Conservation (phyloP, 371 early-diverging fungal genomes). For the Saksenaea oblongispora region DNA sequence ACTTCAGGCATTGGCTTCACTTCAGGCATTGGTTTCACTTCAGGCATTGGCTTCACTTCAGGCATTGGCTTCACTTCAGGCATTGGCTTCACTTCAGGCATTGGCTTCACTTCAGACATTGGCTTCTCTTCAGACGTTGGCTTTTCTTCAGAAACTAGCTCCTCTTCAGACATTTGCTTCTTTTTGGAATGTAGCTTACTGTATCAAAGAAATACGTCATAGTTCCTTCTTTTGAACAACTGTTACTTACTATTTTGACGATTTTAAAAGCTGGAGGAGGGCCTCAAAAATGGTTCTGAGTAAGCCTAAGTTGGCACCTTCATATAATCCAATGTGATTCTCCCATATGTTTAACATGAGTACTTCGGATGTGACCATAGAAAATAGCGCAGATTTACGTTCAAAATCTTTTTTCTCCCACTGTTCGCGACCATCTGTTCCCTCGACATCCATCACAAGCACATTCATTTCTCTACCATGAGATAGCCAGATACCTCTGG, state of each 20-base stretch:
- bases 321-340: slow-evolving; percentile 95
- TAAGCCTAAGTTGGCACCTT: slow-evolving; percentile 98
- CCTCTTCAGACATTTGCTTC: no score
- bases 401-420: slow-evolving; percentile 99
- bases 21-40: no score
- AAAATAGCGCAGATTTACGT: slow-evolving; percentile 95
- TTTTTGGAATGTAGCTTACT: no score
- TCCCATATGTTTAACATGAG: slow-evolving; percentile 98
- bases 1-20: no score
- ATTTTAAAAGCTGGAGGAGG: slow-evolving; percentile 93
- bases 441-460: slow-evolving; percentile 97
- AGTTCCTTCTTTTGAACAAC: slow-evolving; percentile 25
- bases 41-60: no score
- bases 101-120: no score
- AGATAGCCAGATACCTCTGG: slow-evolving; percentile 96
- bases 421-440: slow-evolving; percentile 97
- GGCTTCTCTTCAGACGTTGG: no score
- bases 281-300: slow-evolving; percentile 98
- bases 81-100: no score
- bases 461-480: slow-evolving; percentile 82
- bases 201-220: background rate
- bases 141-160: no score
- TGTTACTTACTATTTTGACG: slow-evolving; percentile 52
- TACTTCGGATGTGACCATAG: slow-evolving; percentile 93
- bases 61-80: no score